phyloP scores from a whole-genome alignment of 805 yeast species.

The Yarrowia deformans region DNA sequence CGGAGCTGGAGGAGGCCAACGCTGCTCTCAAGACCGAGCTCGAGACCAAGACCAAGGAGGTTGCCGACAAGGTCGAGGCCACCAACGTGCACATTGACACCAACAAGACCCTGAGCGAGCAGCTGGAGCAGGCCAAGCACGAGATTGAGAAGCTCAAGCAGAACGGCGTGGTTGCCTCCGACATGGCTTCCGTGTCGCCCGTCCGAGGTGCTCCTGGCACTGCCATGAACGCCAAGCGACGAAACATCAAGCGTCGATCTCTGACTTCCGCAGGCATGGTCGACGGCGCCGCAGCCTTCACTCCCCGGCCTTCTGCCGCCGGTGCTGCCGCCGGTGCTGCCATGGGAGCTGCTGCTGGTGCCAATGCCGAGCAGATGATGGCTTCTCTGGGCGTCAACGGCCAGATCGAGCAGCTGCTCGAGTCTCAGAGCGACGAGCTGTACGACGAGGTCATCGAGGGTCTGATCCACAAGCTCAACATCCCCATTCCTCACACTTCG shows the following conservation, averaged over 20 bases:
- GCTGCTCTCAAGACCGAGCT: slow-evolving; percentile 32
- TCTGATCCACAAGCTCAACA: slow-evolving; percentile 78
- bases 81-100: slow-evolving; percentile 38
- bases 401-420: slow-evolving; percentile 49
- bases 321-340: slow-evolving; percentile 43
- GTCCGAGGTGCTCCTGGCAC: slow-evolving; percentile 44
- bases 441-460: slow-evolving; percentile 89
- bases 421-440: slow-evolving; percentile 51
- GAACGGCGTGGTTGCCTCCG: slow-evolving; percentile 43
- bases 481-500: slow-evolving; percentile 86
- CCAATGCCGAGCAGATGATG: slow-evolving; percentile 57
- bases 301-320: slow-evolving; percentile 44
- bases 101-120: slow-evolving; percentile 50
- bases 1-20: slow-evolving; percentile 33
- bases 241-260: slow-evolving; percentile 47
- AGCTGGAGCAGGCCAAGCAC: slow-evolving; percentile 45
- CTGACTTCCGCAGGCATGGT: slow-evolving; percentile 44
- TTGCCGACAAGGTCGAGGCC: slow-evolving; percentile 32
- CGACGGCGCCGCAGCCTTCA: slow-evolving; percentile 38
- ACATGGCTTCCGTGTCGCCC: slow-evolving; percentile 44
- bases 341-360: slow-evolving; percentile 38
- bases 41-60: slow-evolving; percentile 39
- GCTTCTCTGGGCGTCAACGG: slow-evolving; percentile 52
- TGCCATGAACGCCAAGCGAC: slow-evolving; percentile 46
- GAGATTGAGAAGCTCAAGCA: slow-evolving; percentile 49